Evolutionary conservation across 768 basidiomycete genomes (phyloP), one percentile per base, ranked within the genome.

Genomic region (Cyclocybe cylindracea): DNA sequence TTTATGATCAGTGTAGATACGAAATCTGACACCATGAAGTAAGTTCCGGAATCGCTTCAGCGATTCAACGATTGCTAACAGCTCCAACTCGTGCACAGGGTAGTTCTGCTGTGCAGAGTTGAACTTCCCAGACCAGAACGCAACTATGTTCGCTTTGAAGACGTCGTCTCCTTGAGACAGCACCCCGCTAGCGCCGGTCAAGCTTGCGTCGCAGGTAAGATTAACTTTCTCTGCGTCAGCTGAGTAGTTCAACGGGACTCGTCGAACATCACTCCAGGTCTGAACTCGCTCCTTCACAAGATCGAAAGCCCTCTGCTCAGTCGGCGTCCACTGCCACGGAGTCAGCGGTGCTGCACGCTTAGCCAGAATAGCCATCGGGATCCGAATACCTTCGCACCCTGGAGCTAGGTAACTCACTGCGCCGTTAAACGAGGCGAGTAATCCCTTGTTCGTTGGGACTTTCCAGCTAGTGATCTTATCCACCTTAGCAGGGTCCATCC

Each of bases 11-110:
- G 70, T 74, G 4, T 62, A 48, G 45, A 68, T 63, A 0, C 38
- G 10, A n/a, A 76, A 73, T 1, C 49, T 48, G 0, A 47, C 42
- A 0, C 72, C 73, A 2, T 67, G 64, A 1, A 75, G 51, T 0
- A 69, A 44, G 7, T 64, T 60, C 0, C 53, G n/a, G 31, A 64
- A 66, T 0, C 58, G 50, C 10, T 63, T 50, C 54, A 78, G 46
- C 0, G 71, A 58, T 36, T 76, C 69, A 0, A 78, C 61, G 0
- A 67, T 65, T 1, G 70, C 71, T 0, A 76, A 44, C 40, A 74
- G 52, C 43, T 75, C 73, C 3, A 65, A 61, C 54, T 70, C 38
- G 24, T 54, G 52, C 1, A 43, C 40, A 8, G 52, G 46, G 29
- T 54, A 54, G 33, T 54, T 54, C 31, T 46, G 59, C 40, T 63